Percentiles rank a stretch among this genome's conserved stretches.
phyloP scores from a whole-genome alignment of 768 basidiomycete species.

The Rhizopogon vesiculosus region DNA sequence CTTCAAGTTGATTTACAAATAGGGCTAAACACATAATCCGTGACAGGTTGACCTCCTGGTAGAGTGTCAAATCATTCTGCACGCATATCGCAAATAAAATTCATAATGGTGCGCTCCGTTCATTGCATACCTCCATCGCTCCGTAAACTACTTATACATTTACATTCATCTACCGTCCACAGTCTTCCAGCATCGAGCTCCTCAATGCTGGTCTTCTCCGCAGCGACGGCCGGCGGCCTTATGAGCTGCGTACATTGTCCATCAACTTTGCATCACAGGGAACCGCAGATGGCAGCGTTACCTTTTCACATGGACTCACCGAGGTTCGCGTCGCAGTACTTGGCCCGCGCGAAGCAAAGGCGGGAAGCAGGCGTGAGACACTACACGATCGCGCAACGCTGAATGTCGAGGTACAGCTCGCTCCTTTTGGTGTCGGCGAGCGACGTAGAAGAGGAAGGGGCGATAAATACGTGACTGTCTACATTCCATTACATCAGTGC shows the following conservation, averaged over 20 bases:
- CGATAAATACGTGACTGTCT: slow-evolving; percentile 62
- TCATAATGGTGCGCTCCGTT: too few relatives aligned
- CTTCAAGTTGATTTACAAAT: too few relatives aligned
- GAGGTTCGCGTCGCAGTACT: slow-evolving; percentile 84
- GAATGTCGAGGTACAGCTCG: slow-evolving; percentile 84
- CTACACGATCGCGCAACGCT: slow-evolving; percentile 85
- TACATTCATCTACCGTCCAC: slow-evolving; percentile 2
- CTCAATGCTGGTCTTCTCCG: slow-evolving; percentile 84
- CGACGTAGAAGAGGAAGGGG: slow-evolving; percentile 70
- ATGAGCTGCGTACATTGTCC: slow-evolving; percentile 78
- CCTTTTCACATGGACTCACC: slow-evolving; percentile 85
- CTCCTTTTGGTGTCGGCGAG: slow-evolving; percentile 84
- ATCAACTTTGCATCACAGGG: slow-evolving; percentile 76
- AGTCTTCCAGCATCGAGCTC: slow-evolving; percentile 62
- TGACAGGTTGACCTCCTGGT: too few relatives aligned
- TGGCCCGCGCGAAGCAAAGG: slow-evolving; percentile 87
- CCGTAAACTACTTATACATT: not conserved
- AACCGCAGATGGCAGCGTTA: slow-evolving; percentile 80
- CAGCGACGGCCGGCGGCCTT: slow-evolving; percentile 89
- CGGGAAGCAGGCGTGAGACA: slow-evolving; percentile 57
- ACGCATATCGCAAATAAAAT: too few relatives aligned
- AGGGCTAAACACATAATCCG: too few relatives aligned
- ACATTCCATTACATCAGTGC: not conserved
- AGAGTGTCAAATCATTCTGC: too few relatives aligned
- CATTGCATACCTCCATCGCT: not conserved